Conservation (phyloP, 2,329 filamentous ascomycete genomes). For the Arthrinium puccinioides region DNA sequence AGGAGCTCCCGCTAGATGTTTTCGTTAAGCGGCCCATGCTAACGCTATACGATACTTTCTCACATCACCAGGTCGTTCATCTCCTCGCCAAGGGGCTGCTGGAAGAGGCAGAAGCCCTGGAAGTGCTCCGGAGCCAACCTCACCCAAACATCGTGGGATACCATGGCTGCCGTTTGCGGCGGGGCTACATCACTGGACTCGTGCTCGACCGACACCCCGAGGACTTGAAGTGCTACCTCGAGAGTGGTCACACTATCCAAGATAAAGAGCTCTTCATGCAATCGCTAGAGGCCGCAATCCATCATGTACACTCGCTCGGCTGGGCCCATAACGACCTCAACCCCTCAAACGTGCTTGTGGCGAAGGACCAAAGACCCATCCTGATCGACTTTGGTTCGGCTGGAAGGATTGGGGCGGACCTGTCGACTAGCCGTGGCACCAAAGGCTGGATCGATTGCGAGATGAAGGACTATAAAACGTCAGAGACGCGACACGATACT, state of each 20-base stretch:
- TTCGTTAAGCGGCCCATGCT: constrained; percentile 1
- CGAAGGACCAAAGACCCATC: too few relatives aligned
- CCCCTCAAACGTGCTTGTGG: constrained; percentile 8
- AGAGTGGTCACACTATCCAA: too few relatives aligned
- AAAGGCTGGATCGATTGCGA: constrained; percentile 3
- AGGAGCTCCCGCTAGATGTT: too few relatives aligned
- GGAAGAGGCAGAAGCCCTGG: constrained; percentile 13
- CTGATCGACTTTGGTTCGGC: constrained; percentile 10
- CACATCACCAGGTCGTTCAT: neutral
- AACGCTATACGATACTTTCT: neutral
- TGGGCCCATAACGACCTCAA: constrained; percentile 12
- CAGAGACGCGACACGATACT: too few relatives aligned
- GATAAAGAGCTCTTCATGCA: constrained; percentile 6
- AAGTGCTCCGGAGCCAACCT: constrained; percentile 13
- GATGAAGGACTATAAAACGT: constrained; percentile 1
- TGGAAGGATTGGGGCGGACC: neutral
- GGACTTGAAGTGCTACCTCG: constrained; percentile 6
- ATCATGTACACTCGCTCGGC: constrained; percentile 7
- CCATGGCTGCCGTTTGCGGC: constrained; percentile 17
- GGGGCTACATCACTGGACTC: constrained; percentile 16
- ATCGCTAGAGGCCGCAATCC: constrained; percentile 5
- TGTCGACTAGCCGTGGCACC: constrained; percentile 1
- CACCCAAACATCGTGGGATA: constrained; percentile 21
- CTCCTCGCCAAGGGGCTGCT: neutral
- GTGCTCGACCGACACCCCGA: constrained; percentile 12